These are phyloP conservation scores for Arabis hirsuta DNA, from an alignment of 345 rosid genomes.

Conservation along the genomic window DNA sequence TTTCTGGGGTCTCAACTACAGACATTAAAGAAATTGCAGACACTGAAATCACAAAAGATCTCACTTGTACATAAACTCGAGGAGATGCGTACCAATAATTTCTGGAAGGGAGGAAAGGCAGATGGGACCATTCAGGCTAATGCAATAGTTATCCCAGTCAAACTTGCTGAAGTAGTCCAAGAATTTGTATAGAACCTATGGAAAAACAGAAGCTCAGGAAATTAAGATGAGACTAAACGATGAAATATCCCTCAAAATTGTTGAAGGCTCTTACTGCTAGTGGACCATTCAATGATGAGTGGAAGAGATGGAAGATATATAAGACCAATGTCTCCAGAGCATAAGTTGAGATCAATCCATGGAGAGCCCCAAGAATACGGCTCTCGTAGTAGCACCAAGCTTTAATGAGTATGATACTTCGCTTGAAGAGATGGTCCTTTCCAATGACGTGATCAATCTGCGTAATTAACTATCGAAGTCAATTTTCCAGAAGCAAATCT, in stretches of 20 bases:
- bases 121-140: slow-evolving; percentile 79
- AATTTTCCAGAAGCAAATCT: slow-evolving; percentile 30
- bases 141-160: slow-evolving; percentile 92
- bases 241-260: slow-evolving; percentile 3
- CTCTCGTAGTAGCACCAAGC: slow-evolving; percentile 97
- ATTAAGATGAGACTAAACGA: slow-evolving; percentile 23
- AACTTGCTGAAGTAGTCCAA: slow-evolving; percentile 95
- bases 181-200: slow-evolving; percentile 79
- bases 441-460: slow-evolving; percentile 75
- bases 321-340: slow-evolving; percentile 89
- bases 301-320: slow-evolving; percentile 79
- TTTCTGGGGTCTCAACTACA: slow-evolving; percentile 63
- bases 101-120: slow-evolving; percentile 69
- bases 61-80: background rate
- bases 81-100: slow-evolving; percentile 59
- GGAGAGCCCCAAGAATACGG: slow-evolving; percentile 90
- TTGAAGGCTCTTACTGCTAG: slow-evolving; percentile 64
- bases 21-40: slow-evolving; percentile 27
- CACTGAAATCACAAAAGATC: slow-evolving; percentile 20
- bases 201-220: slow-evolving; percentile 16
- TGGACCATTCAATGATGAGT: slow-evolving; percentile 75
- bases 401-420: slow-evolving; percentile 82
- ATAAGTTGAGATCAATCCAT: slow-evolving; percentile 87
- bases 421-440: slow-evolving; percentile 79
- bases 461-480: slow-evolving; percentile 31